Base-by-base conservation (phyloP, 2,329 filamentous ascomycete species). In the Alternaria rosae region DNA sequence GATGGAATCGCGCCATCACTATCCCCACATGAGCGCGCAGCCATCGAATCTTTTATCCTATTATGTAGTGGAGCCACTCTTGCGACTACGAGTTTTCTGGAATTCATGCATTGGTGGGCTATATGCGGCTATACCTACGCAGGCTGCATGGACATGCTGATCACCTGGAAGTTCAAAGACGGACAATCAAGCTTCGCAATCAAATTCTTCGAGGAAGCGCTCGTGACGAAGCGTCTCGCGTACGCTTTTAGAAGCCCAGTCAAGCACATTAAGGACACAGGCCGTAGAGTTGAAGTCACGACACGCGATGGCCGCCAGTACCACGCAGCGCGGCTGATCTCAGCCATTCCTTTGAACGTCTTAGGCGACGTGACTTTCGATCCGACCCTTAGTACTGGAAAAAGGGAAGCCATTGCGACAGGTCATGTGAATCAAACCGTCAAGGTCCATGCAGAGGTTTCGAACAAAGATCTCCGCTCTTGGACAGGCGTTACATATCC, bases 171-270 rank as follows among this genome's bases (percentile, higher is more conserved):
- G 42, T 69, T 71, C 41, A 75, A 71, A 12, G 72, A 72, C 1
- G 83, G 83, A 0, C 83, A 85, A 64, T 83, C 81, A 0, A 79
- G 72, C 26, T 83, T 85, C 61, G 81, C 83, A 0, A 78, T 80
- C 5, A 74, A 74, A 4, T 82, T 85, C 68, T 85, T 84, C 61
- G 63, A 78, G 0, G 82, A 85, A 65, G 82, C 82, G 0, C 25
- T 80, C 0, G 68, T 66, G 0, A 81, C 80, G 0, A 78, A 80
- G 0, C 79, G 78, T 3, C 55, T 85, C 5, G 69, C 70, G 0
- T 85, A 85, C 58, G 69, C 70, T 0, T 84, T 85, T 63, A 79
- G 78, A 62, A 77, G 74, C 7, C 79, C 80, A 0, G 76, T 82
- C 0, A 67, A 75, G 3, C 61, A 70, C 0, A 73, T 84, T 15